Base-by-base conservation (phyloP, 1,284 basidiomycete species). In the Cutaneotrichosporon sp. region DNA sequence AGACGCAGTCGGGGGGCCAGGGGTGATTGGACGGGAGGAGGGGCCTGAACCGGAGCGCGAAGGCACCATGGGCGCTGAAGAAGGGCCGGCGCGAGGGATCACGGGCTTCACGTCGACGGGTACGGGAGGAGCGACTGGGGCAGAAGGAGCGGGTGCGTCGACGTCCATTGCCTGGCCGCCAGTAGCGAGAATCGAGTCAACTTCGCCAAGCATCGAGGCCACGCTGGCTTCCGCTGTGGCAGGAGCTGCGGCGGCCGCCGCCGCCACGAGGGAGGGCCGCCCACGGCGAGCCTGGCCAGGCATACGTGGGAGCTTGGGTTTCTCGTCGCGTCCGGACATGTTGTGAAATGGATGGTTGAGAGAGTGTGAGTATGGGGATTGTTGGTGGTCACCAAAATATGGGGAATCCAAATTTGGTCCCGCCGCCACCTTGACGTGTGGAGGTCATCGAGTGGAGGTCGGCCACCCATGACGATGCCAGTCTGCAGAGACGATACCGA, bases 221-320 rank as follows among this genome's bases (percentile, higher is more conserved):
- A 32, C 31, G 31, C 18, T 53, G 14, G 51, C 51, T 16, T 34
- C 51, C 7, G 26, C 13, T 10, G 51, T 26, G 26, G 31, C 16
- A 22, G 46, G 46, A 42, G 58, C 18, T 57, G 42, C 5, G 18
- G 42, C 62, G 22, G 46, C 56, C 0, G 65, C 65, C 0, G 65
- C 65, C 3, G 65, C 65, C 16, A 64, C 60, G 10, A 67, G 65
- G 4, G 63, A 58, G 1, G 62, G 18, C 1, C 42, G 42, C 5
- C 42, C 56, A 21, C 62, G 51, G 6, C 59, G n/a, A 5, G 59
- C 40, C 38, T 62, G 61, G 16, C 65, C 65, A 21, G 65, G 65
- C 62, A 67, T 64, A 13, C 61, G 60, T 0, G 65, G 62, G 9
- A 67, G 60, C 26, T 63, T 63, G 38, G 65, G 62, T 50, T 61